These are phyloP conservation scores for Colletotrichum sp. DNA, from an alignment of 2,329 filamentous ascomycete species.

Conservation along the genomic window DNA sequence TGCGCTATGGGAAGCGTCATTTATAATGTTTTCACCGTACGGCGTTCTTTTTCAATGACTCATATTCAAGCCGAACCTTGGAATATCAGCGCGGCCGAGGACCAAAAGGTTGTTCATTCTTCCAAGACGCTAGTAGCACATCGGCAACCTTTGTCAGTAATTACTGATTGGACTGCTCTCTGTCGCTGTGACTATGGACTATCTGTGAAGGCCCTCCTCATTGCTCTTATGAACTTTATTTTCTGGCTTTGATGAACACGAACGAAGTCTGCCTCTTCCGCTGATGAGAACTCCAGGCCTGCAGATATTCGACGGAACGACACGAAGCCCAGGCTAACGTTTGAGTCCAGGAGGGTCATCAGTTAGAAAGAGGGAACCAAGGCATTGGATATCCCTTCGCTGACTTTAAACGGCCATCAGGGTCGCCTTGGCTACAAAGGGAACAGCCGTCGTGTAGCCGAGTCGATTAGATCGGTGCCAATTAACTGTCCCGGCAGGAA, in stretches of 20 bases:
- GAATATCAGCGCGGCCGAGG: background rate
- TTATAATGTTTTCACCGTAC: too few species aligned
- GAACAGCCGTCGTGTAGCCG: background rate
- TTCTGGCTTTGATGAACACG: background rate
- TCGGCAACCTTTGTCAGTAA: background rate
- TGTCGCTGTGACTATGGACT: background rate
- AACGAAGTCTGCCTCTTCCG: background rate
- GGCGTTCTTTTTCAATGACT: background rate
- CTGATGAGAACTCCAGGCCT: background rate
- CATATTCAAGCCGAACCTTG: background rate
- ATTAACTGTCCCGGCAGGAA: background rate
- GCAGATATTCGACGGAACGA: background rate
- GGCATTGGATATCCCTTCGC: background rate
- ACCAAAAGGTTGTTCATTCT: background rate
- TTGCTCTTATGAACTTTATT: background rate
- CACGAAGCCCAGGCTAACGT: too few species aligned
- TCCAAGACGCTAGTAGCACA: background rate
- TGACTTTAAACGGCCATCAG: background rate
- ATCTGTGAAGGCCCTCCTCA: background rate
- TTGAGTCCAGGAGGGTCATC: too few species aligned
- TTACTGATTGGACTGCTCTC: background rate
- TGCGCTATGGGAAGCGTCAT: background rate
- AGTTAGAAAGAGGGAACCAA: background rate
- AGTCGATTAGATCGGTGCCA: background rate
- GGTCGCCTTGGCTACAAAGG: background rate